A percentile compares a stretch with the other conserved stretches of the same genome.
Evolutionary conservation across 805 yeast species (phyloP).

Genomic region (Kregervanrija fluxuum): DNA sequence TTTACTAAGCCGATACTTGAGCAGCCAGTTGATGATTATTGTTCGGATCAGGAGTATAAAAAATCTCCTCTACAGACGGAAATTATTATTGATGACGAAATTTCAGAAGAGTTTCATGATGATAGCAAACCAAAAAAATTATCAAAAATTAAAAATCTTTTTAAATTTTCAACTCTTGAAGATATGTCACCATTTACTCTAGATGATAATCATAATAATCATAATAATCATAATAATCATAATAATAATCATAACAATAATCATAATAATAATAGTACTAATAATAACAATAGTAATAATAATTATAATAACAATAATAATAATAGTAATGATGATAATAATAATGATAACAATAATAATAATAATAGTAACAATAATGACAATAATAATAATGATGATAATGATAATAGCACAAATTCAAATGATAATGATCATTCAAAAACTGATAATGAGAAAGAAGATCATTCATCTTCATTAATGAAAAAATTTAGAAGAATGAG

Average conservation of each 20-base stretch:
- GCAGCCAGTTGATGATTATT: conserved; percentile 10
- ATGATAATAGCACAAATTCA: not conserved
- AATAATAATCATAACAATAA: too few relatives aligned
- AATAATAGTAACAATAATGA: too few relatives aligned
- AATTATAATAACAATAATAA: too few relatives aligned
- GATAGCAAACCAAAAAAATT: conserved; percentile 15
- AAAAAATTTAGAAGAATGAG: conserved; percentile 29
- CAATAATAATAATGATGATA: too few relatives aligned
- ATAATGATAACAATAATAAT: too few relatives aligned
- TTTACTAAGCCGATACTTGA: not conserved
- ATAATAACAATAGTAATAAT: too few relatives aligned
- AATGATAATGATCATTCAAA: conserved; percentile 7
- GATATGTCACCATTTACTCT: conserved; percentile 1
- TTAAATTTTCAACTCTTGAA: conserved; percentile 18
- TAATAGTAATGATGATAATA: too few relatives aligned
- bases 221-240: too few relatives aligned
- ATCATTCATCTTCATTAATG: conserved; percentile 20
- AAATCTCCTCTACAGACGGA: not conserved
- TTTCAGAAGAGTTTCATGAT: conserved; percentile 10
- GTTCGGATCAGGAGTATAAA: not conserved
- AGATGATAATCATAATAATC: too few relatives aligned
- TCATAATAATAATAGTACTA: too few relatives aligned
- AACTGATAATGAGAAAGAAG: conserved; percentile 5
- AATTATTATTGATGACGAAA: not conserved
- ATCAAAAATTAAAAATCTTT: conserved; percentile 22